phyloP scores from a whole-genome alignment of 176 grass and related monocot genomes.

The Oryza rufipogon region DNA sequence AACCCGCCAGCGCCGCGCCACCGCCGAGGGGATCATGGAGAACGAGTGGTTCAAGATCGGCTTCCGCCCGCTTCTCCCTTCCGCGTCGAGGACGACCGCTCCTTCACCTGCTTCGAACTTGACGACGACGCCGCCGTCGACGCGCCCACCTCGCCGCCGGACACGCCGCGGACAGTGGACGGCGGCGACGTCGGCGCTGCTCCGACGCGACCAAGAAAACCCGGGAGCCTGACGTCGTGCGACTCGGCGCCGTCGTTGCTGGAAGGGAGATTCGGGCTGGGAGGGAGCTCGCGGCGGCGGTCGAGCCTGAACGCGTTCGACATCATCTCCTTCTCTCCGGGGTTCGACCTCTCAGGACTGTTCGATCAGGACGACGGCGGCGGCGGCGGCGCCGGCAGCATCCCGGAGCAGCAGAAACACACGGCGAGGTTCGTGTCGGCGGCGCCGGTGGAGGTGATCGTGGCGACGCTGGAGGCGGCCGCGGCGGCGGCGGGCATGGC shows the following conservation, averaged over 20 bases:
- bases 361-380: constrained; percentile 62
- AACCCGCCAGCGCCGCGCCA: constrained; percentile 65
- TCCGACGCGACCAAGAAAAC: not conserved
- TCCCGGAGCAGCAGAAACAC: constrained; percentile 2
- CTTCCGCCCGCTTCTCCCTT: constrained; percentile 82
- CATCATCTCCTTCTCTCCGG: constrained; percentile 91
- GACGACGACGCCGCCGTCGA: constrained; percentile 39
- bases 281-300: constrained; percentile 50
- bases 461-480: constrained; percentile 61
- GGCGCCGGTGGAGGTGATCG: constrained; percentile 51
- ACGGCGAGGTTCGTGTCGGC: constrained; percentile 77
- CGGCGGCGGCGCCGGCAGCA: not conserved
- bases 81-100: constrained; percentile 83
- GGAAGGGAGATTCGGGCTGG: constrained; percentile 35
- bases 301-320: constrained; percentile 97
- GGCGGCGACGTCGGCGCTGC: not conserved
- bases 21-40: constrained; percentile 74
- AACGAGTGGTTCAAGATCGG: constrained; percentile 88
- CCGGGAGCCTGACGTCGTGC: constrained; percentile 49
- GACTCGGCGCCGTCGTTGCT: constrained; percentile 73
- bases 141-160: constrained; percentile 25
- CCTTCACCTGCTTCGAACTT: constrained; percentile 65
- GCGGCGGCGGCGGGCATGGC: constrained; percentile 53
- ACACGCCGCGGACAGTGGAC: constrained; percentile 39
- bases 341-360: constrained; percentile 86